phyloP scores from a whole-genome alignment of 768 basidiomycete genomes.

The Boletus fagicola region DNA sequence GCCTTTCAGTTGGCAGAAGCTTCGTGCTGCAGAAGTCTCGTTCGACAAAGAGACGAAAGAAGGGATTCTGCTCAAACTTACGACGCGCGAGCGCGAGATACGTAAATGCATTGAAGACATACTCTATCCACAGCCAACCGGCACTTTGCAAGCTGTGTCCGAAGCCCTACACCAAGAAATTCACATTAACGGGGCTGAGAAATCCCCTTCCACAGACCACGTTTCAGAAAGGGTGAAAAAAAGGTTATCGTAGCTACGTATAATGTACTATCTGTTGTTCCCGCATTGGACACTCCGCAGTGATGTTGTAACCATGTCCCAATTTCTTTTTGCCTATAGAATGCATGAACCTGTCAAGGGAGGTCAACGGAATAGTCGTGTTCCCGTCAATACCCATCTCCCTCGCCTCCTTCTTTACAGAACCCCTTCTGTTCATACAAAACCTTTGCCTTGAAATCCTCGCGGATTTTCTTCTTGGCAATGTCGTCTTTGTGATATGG shows the following conservation, averaged over 20 bases:
- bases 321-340: conserved; percentile 2
- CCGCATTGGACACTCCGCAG: conserved; percentile 12
- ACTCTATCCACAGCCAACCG: conserved; percentile 47
- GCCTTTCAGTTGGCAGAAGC: conserved; percentile 67
- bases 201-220: conserved; percentile 38
- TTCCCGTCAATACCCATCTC: conserved; percentile 77
- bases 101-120: conserved; percentile 77
- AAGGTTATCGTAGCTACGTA: conserved; percentile 41
- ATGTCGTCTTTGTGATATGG: conserved; percentile 72
- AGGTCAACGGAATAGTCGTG: conserved; percentile 14
- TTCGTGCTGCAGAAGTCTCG: conserved; percentile 67
- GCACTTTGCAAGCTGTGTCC: conserved; percentile 32
- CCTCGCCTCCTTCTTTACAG: conserved; percentile 93
- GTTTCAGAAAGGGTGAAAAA: conserved; percentile 58
- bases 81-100: conserved; percentile 73
- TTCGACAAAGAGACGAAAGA: conserved; percentile 79
- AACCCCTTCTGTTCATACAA: conserved; percentile 85
- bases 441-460: conserved; percentile 79
- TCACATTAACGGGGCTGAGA: conserved; percentile 47
- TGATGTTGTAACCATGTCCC: conserved; percentile 18
- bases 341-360: not conserved
- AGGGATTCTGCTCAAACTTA: conserved; percentile 61
- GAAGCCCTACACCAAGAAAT: conserved; percentile 37
- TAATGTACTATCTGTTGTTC: conserved; percentile 23
- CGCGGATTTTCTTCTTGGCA: conserved; percentile 73